Percentiles rank a stretch among this genome's conserved stretches.
These are phyloP conservation scores for Pythium brachiatum DNA, from an alignment of 352 stramenopile genomes.

Conservation along the genomic window DNA sequence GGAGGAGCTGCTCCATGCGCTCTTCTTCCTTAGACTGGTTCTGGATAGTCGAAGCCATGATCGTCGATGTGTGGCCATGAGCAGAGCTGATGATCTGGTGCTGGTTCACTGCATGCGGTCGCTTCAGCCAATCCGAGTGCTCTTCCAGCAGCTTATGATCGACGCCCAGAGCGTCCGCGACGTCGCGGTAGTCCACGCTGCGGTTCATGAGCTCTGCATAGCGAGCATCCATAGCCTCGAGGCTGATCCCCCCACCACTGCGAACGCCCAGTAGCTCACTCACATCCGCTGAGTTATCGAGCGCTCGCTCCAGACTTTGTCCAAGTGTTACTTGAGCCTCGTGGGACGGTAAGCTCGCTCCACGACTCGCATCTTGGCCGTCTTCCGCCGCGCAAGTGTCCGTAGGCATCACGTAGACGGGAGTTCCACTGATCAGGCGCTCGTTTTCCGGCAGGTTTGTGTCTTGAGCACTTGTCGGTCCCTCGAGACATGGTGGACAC, in stretches of 20 bases:
- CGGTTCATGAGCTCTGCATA: conserved; percentile 28
- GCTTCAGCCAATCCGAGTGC: conserved; percentile 25
- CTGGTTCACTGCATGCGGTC: conserved; percentile 27
- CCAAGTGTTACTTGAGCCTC: background rate
- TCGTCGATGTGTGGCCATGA: background rate
- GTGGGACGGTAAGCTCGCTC: background rate
- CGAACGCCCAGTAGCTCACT: conserved; percentile 14
- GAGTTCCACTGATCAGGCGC: conserved; percentile 11
- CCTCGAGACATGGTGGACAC: conserved; percentile 31
- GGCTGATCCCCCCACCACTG: conserved; percentile 1
- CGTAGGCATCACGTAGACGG: conserved; percentile 28
- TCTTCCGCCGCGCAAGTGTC: background rate
- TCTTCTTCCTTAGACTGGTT: conserved; percentile 71
- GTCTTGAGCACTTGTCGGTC: conserved; percentile 27
- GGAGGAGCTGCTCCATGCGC: conserved; percentile 72
- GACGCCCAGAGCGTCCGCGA: conserved; percentile 21
- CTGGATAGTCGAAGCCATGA: conserved; percentile 16
- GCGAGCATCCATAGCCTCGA: conserved; percentile 13
- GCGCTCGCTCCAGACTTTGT: conserved; percentile 17
- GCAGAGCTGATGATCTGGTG: background rate
- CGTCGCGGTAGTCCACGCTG: conserved; percentile 20
- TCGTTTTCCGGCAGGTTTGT: background rate
- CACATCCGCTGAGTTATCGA: conserved; percentile 13
- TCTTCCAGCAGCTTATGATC: conserved; percentile 26
- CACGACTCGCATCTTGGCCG: background rate